Base-by-base conservation (phyloP, 805 yeast species). In the Wickerhamomyces alni region DNA sequence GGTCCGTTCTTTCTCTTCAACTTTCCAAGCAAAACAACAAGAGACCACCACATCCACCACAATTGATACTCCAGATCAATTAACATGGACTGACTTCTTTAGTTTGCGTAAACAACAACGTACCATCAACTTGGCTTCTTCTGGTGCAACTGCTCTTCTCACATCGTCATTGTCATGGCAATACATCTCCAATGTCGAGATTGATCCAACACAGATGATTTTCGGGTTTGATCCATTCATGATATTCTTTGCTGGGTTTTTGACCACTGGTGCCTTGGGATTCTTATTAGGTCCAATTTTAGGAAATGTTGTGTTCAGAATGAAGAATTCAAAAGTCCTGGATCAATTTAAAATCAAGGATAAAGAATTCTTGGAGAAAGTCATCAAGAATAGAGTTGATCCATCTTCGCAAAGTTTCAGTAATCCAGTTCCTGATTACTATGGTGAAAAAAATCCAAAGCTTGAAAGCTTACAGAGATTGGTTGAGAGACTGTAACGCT, bases 371-470 rank as follows among this genome's bases (percentile, higher is more conserved):
- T 69, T 91, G 58, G 74, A 74, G 48, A 91, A 78, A 56, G 74
- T 93, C 46, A 77, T 75, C 51, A 69, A 70, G 42, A 83, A 87
- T 63, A 74, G 99, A 54, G 97, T 89, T 24, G 95, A 93, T 66
- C 96, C 99, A 17, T 75, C 89, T 16, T 78, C 84, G 41, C 96
- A 89, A 65, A 78, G 88, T 55, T 82, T 88, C 64, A 74, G 85
- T 40, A 93, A 91, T 63, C 98, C 98, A 12, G 95, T 93, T 35
- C 96, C 97, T n/a, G 99, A 93, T 63, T 93, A 88, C 65, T 93
- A 93, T 59, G 99, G 99, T 30, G 99, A 93, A 66, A 86, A n/a
- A 86, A 63, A 89, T 93, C 45, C 87, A 87, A 38, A 82, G 94
- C 38, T 64, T 91, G 56, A 76, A 77, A 51, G 89, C 79, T 48